phyloP scores from a whole-genome alignment of 208 protist genomes.

The Leishmania mexicana region DNA sequence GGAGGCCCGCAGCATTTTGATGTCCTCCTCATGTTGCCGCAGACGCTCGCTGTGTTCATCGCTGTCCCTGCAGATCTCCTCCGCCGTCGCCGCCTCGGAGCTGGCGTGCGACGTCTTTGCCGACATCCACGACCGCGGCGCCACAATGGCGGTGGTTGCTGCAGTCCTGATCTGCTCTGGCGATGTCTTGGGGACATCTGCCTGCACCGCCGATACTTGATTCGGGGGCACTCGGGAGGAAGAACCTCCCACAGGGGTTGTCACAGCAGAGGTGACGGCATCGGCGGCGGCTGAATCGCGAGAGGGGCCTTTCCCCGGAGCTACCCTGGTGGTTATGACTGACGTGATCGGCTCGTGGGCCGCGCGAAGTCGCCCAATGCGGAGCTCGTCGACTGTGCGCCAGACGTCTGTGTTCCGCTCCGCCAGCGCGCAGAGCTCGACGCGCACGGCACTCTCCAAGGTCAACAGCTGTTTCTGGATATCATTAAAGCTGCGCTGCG shows the following conservation, averaged over 20 bases:
- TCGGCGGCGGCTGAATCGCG: not conserved
- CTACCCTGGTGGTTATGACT: not conserved
- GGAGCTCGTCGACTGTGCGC: conserved; percentile 32
- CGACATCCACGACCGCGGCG: not conserved
- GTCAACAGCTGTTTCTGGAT: conserved; percentile 60
- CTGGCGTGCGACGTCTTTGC: not conserved
- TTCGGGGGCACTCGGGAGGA: too few relatives aligned
- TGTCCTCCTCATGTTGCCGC: conserved; percentile 15
- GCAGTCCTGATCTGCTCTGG: not conserved
- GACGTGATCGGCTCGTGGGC: not conserved
- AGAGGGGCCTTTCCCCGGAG: not conserved
- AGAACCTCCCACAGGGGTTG: not conserved
- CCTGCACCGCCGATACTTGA: not conserved
- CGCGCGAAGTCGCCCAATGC: conserved; percentile 19
- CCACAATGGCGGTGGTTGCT: not conserved
- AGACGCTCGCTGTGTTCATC: not conserved
- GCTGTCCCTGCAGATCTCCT: conserved; percentile 19
- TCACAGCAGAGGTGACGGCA: not conserved
- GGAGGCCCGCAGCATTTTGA: conserved; percentile 11
- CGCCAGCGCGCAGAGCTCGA: conserved; percentile 67
- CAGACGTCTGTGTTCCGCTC: conserved; percentile 51
- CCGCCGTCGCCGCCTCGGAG: not conserved
- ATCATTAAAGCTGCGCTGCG: conserved; percentile 51
- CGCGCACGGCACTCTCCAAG: conserved; percentile 73
- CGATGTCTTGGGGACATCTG: not conserved